Base-by-base conservation (phyloP, 1,284 basidiomycete genomes). In the Dichomitus squalens region DNA sequence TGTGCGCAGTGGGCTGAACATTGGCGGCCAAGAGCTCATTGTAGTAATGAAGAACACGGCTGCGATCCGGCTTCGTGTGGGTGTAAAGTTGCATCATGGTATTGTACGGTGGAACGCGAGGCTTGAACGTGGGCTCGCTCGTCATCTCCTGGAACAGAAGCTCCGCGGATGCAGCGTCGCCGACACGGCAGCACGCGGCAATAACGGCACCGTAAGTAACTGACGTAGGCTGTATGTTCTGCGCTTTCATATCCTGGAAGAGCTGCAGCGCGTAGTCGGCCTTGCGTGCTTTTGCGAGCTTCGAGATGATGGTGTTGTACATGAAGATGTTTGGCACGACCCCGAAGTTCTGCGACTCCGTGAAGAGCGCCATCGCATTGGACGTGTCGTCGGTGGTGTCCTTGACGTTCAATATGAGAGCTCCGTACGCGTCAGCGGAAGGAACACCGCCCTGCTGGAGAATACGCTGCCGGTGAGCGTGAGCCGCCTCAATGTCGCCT, bases 1-100 rank as follows among this genome's bases (percentile, higher is more conserved):
- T 97, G 73, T 98, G 92, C 9, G 88, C 86, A 4, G 92, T 90
- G 27, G 95, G 94, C 5, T 73, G 66, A 36, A 99, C 87, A 1
- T 81, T 74, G 6, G 83, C 86, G 14, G 75, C 71, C 34, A 79
- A 72, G 75, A 99, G 83, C 67, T 86, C 80, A 53, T 89, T 71
- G 73, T 92, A 93, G 74, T 92, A 99, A 64, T 84, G 77, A 36
- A 97, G 73, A 14, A 90, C 90, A 41, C 85, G 82, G 31, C 84
- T 83, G 50, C 95, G 87, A 66, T 95, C 88, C 1, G 95, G 95
- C 68, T 92, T 91, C 23, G 91, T 96, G 60, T 91, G 87, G 48
- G 92, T 90, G 76, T 94, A 97, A 70, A 96, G 84, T 74, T 99
- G 97, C 84, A 99, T 98, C 96, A 99, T 98, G 36, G 93, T 98